Conservation (phyloP, 2,329 filamentous ascomycete species). For the Fusarium albidum region DNA sequence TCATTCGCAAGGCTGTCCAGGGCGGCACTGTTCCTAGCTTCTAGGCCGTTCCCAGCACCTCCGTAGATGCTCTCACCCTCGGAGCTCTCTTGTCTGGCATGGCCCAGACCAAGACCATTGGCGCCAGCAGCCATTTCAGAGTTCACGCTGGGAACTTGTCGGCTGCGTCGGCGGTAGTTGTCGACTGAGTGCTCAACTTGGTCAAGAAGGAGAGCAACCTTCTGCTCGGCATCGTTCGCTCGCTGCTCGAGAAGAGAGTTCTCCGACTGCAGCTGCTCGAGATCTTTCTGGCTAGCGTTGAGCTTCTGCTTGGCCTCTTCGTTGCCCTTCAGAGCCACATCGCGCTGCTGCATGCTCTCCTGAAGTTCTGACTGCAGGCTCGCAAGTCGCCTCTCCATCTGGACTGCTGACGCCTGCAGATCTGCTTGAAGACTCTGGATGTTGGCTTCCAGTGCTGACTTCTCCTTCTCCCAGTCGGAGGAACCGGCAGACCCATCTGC, state of each 20-base stretch:
- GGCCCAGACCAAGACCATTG: slow-evolving; percentile 51
- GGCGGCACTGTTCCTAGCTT: slow-evolving; percentile 69
- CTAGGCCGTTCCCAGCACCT: slow-evolving; percentile 48
- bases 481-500: slow-evolving; percentile 52
- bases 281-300: slow-evolving; percentile 66
- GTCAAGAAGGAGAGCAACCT: slow-evolving; percentile 90
- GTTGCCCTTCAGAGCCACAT: slow-evolving; percentile 65
- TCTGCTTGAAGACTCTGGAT: slow-evolving; percentile 75
- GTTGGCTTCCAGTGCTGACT: slow-evolving; percentile 70
- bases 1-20: slow-evolving; percentile 92
- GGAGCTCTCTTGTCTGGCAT: slow-evolving; percentile 64
- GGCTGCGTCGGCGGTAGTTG: slow-evolving; percentile 85
- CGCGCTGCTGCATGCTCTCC: slow-evolving; percentile 72
- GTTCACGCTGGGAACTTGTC: slow-evolving; percentile 62
- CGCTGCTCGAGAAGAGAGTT: slow-evolving; percentile 83
- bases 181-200: slow-evolving; percentile 95
- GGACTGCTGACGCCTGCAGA: slow-evolving; percentile 69
- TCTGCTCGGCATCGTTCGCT: slow-evolving; percentile 88
- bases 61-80: slow-evolving; percentile 71
- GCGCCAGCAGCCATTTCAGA: slow-evolving; percentile 50
- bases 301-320: slow-evolving; percentile 67
- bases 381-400: slow-evolving; percentile 76
- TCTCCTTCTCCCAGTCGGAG: slow-evolving; percentile 79
- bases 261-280: slow-evolving; percentile 85
- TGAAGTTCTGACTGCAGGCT: slow-evolving; percentile 75